A percentile compares a stretch with the other conserved stretches of the same genome.
Evolutionary conservation across 441 rosid genomes (phyloP).

Genomic region (Pelargonium australe): DNA sequence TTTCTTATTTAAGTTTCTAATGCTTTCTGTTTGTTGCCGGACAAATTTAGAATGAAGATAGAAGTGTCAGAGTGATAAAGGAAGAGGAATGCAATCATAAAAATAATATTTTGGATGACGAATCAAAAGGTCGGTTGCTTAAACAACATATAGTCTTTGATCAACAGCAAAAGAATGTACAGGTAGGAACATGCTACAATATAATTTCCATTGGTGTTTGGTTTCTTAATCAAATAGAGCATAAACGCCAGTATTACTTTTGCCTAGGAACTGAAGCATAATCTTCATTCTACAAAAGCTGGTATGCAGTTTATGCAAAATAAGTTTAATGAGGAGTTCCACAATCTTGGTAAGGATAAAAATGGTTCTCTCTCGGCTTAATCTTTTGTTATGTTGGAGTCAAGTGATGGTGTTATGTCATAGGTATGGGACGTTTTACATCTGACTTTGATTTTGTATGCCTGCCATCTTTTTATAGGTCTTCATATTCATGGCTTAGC

Average conservation of each 20-base stretch:
- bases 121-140: neutral
- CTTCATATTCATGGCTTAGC: conserved; percentile 71
- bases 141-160: neutral
- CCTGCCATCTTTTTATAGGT: conserved; percentile 37
- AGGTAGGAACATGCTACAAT: neutral
- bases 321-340: conserved; percentile 78
- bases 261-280: conserved; percentile 61
- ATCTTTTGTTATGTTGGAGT: neutral
- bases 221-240: neutral
- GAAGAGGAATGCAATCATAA: neutral
- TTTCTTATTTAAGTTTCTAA: neutral
- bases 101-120: neutral
- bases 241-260: conserved; percentile 2
- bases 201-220: neutral
- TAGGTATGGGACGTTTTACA: neutral
- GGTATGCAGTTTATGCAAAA: conserved; percentile 84
- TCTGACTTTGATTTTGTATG: conserved; percentile 11
- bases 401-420: neutral
- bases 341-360: conserved; percentile 53
- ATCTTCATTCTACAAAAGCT: conserved; percentile 62
- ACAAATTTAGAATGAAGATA: neutral
- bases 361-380: conserved; percentile 4
- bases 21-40: neutral
- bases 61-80: neutral
- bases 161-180: neutral